phyloP scores from a whole-genome alignment of 2,329 filamentous ascomycete genomes.

The Xylariomycetidae sp. region DNA sequence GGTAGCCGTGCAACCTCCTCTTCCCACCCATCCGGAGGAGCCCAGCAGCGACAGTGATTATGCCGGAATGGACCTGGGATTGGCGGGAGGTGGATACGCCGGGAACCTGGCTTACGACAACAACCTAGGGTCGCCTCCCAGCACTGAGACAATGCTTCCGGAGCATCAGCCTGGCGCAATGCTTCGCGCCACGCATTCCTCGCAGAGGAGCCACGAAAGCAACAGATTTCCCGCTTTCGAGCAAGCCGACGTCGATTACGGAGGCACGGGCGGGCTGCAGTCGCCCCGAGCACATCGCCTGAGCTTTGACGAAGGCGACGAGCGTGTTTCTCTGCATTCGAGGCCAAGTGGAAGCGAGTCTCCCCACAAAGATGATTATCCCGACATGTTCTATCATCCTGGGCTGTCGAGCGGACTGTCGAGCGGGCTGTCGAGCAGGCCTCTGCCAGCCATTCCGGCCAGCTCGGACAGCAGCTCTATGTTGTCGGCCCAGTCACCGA shows the following conservation, averaged over 20 bases:
- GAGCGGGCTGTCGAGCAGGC: conserved; percentile 57
- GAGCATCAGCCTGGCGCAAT: conserved; percentile 44
- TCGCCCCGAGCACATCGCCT: conserved; percentile 66
- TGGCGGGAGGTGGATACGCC: conserved; percentile 66
- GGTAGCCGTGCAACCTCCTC: conserved; percentile 26
- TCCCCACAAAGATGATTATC: conserved; percentile 65
- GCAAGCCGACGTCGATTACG: conserved; percentile 74
- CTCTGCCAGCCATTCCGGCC: conserved; percentile 55
- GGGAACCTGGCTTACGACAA: conserved; percentile 46
- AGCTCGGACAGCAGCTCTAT: conserved; percentile 56
- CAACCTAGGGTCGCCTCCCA: conserved; percentile 36
- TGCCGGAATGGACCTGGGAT: conserved; percentile 63
- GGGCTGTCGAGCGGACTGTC: no score
- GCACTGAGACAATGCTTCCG: conserved; percentile 34
- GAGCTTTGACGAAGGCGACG: conserved; percentile 92
- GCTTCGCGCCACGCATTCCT: conserved; percentile 31
- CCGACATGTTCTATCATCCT: conserved; percentile 91
- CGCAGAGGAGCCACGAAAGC: conserved; percentile 33
- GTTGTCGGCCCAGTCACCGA: conserved; percentile 41
- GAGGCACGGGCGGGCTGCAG: conserved; percentile 82
- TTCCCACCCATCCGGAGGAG: conserved; percentile 45
- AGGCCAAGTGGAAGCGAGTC: conserved; percentile 58
- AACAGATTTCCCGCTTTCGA: conserved; percentile 38
- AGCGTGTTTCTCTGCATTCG: conserved; percentile 55
- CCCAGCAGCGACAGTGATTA: conserved; percentile 68